Evolutionary conservation across 768 basidiomycete genomes (phyloP).

Genomic region (Lactarius quietus): DNA sequence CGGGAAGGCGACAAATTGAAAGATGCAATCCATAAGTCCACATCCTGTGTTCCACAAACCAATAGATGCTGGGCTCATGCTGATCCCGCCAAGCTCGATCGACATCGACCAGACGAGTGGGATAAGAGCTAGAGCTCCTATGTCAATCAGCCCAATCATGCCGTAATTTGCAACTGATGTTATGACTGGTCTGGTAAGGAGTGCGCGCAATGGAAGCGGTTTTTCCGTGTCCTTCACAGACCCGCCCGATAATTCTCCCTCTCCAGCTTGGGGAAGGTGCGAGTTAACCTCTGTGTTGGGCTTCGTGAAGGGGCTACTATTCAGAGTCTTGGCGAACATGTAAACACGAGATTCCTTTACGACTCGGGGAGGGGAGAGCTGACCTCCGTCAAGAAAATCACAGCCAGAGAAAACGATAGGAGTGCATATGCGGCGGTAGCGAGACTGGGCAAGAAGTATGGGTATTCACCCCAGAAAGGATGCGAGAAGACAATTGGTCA

Average conservation of each 20-base stretch:
- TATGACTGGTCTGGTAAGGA: constrained; percentile 36
- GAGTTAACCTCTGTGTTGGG: neutral
- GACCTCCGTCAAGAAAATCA: constrained; percentile 17
- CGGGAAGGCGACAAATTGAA: constrained; percentile 41
- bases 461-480: constrained; percentile 28
- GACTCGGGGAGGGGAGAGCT: neutral
- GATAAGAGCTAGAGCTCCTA: constrained; percentile 37
- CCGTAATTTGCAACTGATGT: constrained; percentile 44
- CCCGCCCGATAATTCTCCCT: neutral
- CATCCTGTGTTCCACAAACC: constrained; percentile 36
- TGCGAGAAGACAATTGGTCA: constrained; percentile 24
- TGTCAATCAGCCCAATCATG: constrained; percentile 42
- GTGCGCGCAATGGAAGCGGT: constrained; percentile 34
- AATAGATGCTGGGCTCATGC: constrained; percentile 37
- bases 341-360: neutral
- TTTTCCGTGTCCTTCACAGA: neutral
- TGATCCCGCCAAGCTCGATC: constrained; percentile 39
- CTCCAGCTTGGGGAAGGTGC: neutral
- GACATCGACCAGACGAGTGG: constrained; percentile 48
- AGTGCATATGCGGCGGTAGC: neutral
- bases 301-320: neutral
- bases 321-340: constrained; percentile 4
- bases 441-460: constrained; percentile 30
- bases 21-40: constrained; percentile 37
- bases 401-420: neutral